Base-by-base conservation (phyloP, 1,139 yeast genomes). In the Nematodospora anomalae region DNA sequence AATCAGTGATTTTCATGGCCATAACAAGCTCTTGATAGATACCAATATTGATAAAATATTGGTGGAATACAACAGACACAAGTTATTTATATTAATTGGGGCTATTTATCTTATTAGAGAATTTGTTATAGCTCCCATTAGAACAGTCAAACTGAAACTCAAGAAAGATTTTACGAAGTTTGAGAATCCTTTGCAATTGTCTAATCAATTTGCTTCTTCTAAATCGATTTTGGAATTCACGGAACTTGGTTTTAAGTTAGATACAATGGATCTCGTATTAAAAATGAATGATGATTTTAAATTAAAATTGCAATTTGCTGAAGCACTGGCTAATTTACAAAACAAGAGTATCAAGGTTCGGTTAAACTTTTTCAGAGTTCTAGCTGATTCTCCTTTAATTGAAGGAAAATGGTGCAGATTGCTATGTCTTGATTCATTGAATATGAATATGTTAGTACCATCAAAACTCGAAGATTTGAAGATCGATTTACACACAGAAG, bases 381-480 rank as follows among this genome's bases (percentile, higher is more conserved):
- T 81, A 44, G 76, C 78, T 0, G 77, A 75, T 38, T 78, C 83
- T 0, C 82, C 85, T 0, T 58, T 71, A 0, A 48, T 64, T 1
- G 55, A 65, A 2, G 64, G 64, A 2, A 58, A 57, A 38, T 80
- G 86, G 86, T 59, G 71, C 20, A 57, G 85, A 31, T 50, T 80
- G 28, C 36, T 73, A 3, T 66, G 79, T 36, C 54, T 71, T 11
- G 77, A 77, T 42, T 52, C 57, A 2, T 48, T 74, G n/a, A 42
- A 53, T 3, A 37, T 53, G 16, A 12, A 32, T 3, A 25, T 58
- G 6, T 18, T 24, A 7, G 26, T 42, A 9, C 37, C 43, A 7
- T 25, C 29, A 4, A 10, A 34, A 4, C n/a, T 37, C 6, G 21
- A 35, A 12, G 46, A 42, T 26, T 36, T 37, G n/a, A 30, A 33